Percentiles rank a stretch among this genome's conserved stretches.
These are phyloP conservation scores for Moniliella sp. DNA, from an alignment of 1,284 basidiomycete genomes.

Conservation along the genomic window DNA sequence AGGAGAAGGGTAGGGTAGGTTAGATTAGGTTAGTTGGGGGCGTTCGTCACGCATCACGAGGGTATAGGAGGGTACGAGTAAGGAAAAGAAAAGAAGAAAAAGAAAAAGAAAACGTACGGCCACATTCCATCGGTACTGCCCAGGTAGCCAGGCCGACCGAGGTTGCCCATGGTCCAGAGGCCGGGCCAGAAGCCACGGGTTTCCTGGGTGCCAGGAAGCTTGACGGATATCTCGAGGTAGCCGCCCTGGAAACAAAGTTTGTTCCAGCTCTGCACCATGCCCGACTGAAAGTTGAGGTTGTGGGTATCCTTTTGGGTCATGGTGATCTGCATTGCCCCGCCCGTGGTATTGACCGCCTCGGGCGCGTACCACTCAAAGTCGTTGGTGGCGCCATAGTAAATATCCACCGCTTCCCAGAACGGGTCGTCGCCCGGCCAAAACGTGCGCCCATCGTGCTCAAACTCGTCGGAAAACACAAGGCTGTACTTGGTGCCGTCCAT, in stretches of 20 bases:
- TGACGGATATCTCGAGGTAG: constrained; percentile 22
- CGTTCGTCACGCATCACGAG: too few species aligned
- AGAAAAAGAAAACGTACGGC: too few species aligned
- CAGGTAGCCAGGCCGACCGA: too few species aligned
- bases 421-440: constrained; percentile 25
- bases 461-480: constrained; percentile 24
- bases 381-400: constrained; percentile 29
- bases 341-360: constrained; percentile 22
- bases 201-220: constrained; percentile 15
- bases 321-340: constrained; percentile 15
- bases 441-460: constrained; percentile 16
- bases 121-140: constrained; percentile 28
- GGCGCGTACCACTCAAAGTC: constrained; percentile 35
- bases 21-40: too few species aligned
- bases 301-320: constrained; percentile 14
- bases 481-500: constrained; percentile 9
- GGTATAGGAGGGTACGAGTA: too few species aligned
- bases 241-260: constrained; percentile 33
- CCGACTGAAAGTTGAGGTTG: constrained; percentile 27
- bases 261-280: constrained; percentile 33
- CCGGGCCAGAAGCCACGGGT: constrained; percentile 38
- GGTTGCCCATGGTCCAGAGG: too few species aligned
- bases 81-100: too few species aligned
- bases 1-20: too few species aligned
- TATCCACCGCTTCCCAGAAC: constrained; percentile 27